phyloP scores from a whole-genome alignment of 2,329 filamentous ascomycete genomes.

The Aureobasidium sp. region DNA sequence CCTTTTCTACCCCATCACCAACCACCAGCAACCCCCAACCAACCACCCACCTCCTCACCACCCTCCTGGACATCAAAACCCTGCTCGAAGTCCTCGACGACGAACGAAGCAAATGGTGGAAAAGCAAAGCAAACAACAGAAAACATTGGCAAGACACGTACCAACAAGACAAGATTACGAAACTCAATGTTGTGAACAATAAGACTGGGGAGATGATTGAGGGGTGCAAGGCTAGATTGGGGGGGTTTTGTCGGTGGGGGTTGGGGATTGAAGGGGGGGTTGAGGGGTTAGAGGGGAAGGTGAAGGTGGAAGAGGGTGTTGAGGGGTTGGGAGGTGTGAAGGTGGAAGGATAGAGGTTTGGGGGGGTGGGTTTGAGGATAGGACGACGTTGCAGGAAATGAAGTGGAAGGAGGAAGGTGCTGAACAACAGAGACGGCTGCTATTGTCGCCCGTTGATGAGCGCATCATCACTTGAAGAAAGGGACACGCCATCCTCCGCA shows the following conservation, averaged over 20 bases:
- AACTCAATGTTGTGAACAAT: background rate
- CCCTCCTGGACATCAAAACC: background rate
- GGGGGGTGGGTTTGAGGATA: no score
- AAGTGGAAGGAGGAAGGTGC: no score
- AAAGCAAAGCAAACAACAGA: background rate
- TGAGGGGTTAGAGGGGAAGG: background rate
- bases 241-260: background rate
- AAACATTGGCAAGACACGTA: background rate
- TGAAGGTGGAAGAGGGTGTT: background rate
- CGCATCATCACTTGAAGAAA: no score
- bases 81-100: background rate
- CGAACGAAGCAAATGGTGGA: background rate
- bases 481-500: no score
- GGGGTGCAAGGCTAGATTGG: background rate
- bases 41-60: background rate
- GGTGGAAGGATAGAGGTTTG: background rate
- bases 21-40: background rate
- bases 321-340: background rate
- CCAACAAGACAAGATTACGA: background rate
- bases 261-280: background rate
- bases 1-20: no score
- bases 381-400: no score
- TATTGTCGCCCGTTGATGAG: no score
- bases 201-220: conserved; percentile 5
- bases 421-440: no score